Evolutionary conservation across 177 flowering plant genomes (phyloP).

Genomic region (Vitis hybrid): DNA sequence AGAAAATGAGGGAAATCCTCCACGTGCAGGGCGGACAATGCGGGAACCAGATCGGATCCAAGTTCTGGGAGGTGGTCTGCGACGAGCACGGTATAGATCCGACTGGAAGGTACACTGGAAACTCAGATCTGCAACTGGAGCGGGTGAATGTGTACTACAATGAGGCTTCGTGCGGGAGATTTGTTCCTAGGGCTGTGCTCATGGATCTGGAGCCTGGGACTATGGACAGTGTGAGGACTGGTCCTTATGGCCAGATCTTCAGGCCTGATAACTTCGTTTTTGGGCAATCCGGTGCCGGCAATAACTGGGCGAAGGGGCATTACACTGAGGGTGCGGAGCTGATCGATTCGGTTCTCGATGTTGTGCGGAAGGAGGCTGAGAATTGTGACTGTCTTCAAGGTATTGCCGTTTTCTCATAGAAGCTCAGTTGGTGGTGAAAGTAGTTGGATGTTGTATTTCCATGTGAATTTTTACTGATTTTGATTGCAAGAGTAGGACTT

Average conservation of each 20-base stretch:
- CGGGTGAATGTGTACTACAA: conserved; percentile 47
- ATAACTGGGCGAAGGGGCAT: conserved; percentile 46
- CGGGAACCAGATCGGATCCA: conserved; percentile 45
- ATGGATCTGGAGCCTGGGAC: conserved; percentile 55
- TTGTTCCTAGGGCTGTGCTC: conserved; percentile 46
- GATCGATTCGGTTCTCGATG: conserved; percentile 45
- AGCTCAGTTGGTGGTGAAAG: not conserved
- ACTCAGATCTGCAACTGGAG: conserved; percentile 41
- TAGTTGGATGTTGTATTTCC: not conserved
- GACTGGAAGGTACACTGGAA: conserved; percentile 39
- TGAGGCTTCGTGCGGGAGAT: conserved; percentile 41
- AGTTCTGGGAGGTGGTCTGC: conserved; percentile 48
- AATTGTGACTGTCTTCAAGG: conserved; percentile 46
- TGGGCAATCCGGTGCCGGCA: conserved; percentile 47
- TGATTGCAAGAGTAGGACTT: not conserved
- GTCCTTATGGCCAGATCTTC: conserved; percentile 42
- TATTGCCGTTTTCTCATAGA: not conserved
- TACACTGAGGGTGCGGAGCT: conserved; percentile 50
- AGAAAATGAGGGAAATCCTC: conserved; percentile 45
- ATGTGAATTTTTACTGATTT: not conserved
- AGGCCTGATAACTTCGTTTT: conserved; percentile 47
- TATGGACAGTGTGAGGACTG: conserved; percentile 44
- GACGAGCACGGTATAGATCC: conserved; percentile 51
- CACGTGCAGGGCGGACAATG: conserved; percentile 47
- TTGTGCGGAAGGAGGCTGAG: conserved; percentile 46